Evolutionary conservation across 495 filamentous ascomycete species (phyloP).

Genomic region (Penicillium herquei): DNA sequence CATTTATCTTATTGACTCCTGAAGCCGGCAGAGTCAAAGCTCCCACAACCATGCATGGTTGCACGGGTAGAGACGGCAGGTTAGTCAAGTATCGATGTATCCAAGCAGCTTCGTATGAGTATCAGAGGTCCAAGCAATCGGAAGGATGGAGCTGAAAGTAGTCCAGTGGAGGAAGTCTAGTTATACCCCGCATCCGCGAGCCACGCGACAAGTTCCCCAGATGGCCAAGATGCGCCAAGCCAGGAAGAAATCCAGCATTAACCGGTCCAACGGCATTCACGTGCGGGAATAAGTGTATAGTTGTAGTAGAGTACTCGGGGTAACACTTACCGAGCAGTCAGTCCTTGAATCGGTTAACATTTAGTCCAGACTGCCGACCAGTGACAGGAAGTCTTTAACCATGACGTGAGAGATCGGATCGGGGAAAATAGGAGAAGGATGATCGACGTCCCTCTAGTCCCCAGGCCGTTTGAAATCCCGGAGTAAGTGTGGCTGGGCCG

Average conservation of each 20-base stretch:
- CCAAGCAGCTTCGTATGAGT: too few species aligned
- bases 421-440: constrained; percentile 27
- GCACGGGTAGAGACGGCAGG: too few species aligned
- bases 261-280: too few species aligned
- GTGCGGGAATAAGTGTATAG: too few species aligned
- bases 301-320: constrained; percentile 2
- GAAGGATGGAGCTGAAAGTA: background rate
- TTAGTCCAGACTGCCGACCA: background rate
- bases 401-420: constrained; percentile 23
- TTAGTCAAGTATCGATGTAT: too few species aligned
- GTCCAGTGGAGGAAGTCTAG: constrained; percentile 12
- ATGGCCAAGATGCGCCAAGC: constrained; percentile 25
- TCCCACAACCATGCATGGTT: too few species aligned
- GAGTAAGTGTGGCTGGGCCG: constrained; percentile 13
- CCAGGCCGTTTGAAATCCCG: constrained; percentile 22
- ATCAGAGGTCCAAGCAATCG: background rate
- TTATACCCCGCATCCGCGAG: constrained; percentile 26
- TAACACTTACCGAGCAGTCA: constrained; percentile 9
- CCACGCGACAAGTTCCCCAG: constrained; percentile 33
- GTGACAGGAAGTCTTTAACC: background rate
- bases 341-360: constrained; percentile 4
- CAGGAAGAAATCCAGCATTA: background rate
- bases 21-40: too few species aligned
- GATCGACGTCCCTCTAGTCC: constrained; percentile 12
- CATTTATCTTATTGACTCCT: too few species aligned